phyloP scores from a whole-genome alignment of 202 grass and related monocot genomes.

The Carex sylvatica region DNA sequence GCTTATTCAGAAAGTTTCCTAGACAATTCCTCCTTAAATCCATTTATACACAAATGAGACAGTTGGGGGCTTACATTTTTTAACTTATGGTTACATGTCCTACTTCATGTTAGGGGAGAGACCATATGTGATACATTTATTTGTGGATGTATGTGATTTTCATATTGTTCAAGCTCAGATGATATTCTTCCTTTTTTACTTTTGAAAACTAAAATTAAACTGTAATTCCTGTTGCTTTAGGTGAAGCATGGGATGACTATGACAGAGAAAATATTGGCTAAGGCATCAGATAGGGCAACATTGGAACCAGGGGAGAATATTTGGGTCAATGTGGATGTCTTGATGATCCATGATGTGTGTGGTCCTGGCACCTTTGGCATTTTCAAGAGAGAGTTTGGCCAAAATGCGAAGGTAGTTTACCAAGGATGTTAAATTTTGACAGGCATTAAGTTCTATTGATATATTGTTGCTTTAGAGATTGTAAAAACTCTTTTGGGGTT shows the following conservation, averaged over 20 bases:
- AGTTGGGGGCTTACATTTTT: not conserved
- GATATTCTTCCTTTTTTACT: not conserved
- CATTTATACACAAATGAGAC: not conserved
- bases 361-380: slow-evolving; percentile 71
- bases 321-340: slow-evolving; percentile 91
- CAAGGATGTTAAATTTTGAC: not conserved
- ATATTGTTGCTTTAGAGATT: not conserved
- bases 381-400: slow-evolving; percentile 84
- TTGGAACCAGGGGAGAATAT: slow-evolving; percentile 89
- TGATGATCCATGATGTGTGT: slow-evolving; percentile 93
- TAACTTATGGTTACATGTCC: too few relatives aligned
- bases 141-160: not conserved
- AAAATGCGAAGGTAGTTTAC: slow-evolving; percentile 52
- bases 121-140: not conserved
- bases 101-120: not conserved
- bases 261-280: slow-evolving; percentile 95
- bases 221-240: slow-evolving; percentile 8
- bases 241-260: slow-evolving; percentile 79
- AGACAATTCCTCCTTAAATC: not conserved
- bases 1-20: not conserved
- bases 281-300: slow-evolving; percentile 54
- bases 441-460: not conserved
- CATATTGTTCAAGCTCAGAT: not conserved
- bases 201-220: not conserved
- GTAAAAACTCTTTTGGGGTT: not conserved